phyloP scores from a whole-genome alignment of 257 asterid species.

The Solanum stenotomum region DNA sequence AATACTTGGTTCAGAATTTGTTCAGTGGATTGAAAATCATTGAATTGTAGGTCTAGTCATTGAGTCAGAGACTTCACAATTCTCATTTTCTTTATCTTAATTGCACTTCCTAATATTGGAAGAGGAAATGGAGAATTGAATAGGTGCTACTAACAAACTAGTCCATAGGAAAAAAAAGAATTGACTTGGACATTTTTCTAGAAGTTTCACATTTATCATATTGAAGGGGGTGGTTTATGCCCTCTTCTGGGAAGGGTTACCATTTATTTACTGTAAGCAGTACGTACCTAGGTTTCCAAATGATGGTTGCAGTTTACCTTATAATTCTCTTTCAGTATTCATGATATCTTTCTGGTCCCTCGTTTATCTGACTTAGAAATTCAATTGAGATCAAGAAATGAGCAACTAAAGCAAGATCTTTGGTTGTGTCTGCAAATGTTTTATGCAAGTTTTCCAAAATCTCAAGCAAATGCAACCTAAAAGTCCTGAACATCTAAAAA shows the following conservation, averaged over 20 bases:
- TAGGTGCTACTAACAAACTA: background rate
- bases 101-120: background rate
- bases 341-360: background rate
- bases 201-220: background rate
- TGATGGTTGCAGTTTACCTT: background rate
- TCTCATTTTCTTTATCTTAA: background rate
- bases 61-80: background rate
- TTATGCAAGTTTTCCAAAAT: background rate
- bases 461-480: background rate
- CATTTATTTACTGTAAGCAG: background rate
- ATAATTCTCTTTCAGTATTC: background rate
- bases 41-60: background rate
- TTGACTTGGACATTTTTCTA: background rate
- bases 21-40: background rate
- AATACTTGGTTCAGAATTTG: background rate
- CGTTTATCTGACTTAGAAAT: background rate
- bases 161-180: background rate
- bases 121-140: background rate
- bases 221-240: background rate
- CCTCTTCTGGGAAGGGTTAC: background rate
- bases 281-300: background rate
- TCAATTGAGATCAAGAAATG: background rate
- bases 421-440: background rate
- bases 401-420: background rate
- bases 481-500: background rate